Conservation (phyloP, 495 filamentous ascomycete genomes). For the Podospora pseudoanserina region DNA sequence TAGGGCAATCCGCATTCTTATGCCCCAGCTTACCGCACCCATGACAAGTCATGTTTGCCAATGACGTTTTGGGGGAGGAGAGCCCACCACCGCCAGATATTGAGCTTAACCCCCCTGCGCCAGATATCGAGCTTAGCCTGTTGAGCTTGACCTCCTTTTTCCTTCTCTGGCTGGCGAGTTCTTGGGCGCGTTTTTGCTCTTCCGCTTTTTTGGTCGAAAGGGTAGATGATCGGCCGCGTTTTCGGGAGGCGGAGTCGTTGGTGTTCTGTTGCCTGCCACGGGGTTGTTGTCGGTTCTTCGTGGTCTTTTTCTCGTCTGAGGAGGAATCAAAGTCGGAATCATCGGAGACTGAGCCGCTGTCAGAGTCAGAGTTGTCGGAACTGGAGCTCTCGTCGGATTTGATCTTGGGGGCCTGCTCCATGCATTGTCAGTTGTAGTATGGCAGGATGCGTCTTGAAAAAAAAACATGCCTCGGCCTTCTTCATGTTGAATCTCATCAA, state of each 20-base stretch:
- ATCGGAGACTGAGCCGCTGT: slow-evolving; percentile 6
- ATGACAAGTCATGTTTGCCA: slow-evolving; percentile 22
- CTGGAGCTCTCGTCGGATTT: slow-evolving; percentile 15
- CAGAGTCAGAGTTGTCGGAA: slow-evolving; percentile 21
- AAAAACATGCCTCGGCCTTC: slow-evolving; percentile 33
- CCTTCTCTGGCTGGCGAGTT: slow-evolving; percentile 50
- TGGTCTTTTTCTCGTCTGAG: slow-evolving; percentile 10
- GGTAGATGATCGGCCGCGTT: slow-evolving; percentile 22
- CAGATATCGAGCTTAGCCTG: slow-evolving; percentile 48
- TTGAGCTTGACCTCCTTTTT: slow-evolving; percentile 60
- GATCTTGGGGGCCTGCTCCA: slow-evolving; percentile 9
- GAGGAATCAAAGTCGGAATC: slow-evolving; percentile 1
- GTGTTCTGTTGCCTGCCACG: slow-evolving; percentile 22
- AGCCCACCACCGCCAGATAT: slow-evolving; percentile 41
- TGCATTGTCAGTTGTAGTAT: background rate
- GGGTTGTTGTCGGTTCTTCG: slow-evolving; percentile 5
- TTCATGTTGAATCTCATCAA: slow-evolving; percentile 43
- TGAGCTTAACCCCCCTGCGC: slow-evolving; percentile 39
- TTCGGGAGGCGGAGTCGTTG: slow-evolving; percentile 12
- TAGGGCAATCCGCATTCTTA: slow-evolving; percentile 31
- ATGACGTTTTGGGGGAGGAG: background rate
- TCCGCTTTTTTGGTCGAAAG: slow-evolving; percentile 33
- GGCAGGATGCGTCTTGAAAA: background rate
- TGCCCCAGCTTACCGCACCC: slow-evolving; percentile 30
- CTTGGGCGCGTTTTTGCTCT: slow-evolving; percentile 40